Base-by-base conservation (phyloP, 2,329 filamentous ascomycete genomes). In the Catunica adiposa region DNA sequence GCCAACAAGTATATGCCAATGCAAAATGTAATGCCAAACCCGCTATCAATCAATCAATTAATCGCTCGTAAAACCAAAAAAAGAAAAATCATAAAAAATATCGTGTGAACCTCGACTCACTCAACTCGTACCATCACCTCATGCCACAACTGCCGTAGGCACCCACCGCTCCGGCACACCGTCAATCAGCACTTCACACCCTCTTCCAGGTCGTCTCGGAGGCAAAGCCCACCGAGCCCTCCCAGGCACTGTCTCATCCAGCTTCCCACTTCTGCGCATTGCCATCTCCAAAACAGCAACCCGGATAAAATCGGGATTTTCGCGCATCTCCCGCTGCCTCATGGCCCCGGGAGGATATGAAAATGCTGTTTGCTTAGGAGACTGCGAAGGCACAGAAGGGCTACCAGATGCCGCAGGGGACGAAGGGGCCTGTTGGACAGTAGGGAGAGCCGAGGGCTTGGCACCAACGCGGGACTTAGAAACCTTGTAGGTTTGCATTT, bases 241-340 rank as follows among this genome's bases (percentile, higher is more conserved):
- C 26, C 81, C 81, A n/a, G 80, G 79, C 56, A 75, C 75, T 60
- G 79, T 75, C 62, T 81, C 78, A 61, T 82, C 79, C 53, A 84
- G 70, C 65, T 84, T 84, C 61, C 81, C 81, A 46, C 71, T 71
- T 62, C 76, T 78, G 56, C 81, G 77, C 81, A 84, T 84, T 11
- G 80, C 76, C 76, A 84, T 83, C 63, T 84, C 81, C 74, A 84
- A 79, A 53, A 84, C 81, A 37, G 81, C 81, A 55, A 84, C 77
- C 61, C 81, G 77, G 63, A 84, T 83, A 63, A 84, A 84, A 62
- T 84, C 80, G 42, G 80, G 75, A 61, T 84, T 84, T 65, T 84
- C 81, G 29, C 81, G 77, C 71, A 83, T 77, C 65, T 84, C 81
- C 50, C 81, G 75, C 65, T 83, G 81, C 22, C 80, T 76, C 62